Evolutionary conservation across 805 yeast species (phyloP).

Genomic region (Wickerhamomyces sydowiorum): DNA sequence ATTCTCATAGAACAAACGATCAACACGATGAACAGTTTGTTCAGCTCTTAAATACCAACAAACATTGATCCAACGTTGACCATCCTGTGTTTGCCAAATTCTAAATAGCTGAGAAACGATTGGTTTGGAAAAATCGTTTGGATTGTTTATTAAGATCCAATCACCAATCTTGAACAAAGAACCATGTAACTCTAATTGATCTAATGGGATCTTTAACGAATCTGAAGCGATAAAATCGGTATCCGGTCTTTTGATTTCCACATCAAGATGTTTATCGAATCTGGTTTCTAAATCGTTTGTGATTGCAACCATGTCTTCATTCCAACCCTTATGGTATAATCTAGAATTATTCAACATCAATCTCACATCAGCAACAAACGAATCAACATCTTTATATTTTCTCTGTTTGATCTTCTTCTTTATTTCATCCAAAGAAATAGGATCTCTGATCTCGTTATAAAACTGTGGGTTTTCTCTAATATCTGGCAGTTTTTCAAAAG

Average conservation of each 20-base stretch:
- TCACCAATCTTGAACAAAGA: constrained; percentile 82
- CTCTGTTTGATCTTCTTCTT: constrained; percentile 81
- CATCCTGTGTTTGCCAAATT: constrained; percentile 83
- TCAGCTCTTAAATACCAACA: constrained; percentile 99
- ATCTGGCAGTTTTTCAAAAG: constrained; percentile 83
- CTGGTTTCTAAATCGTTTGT: constrained; percentile 43
- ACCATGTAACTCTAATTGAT: constrained; percentile 65
- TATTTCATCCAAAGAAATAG: constrained; percentile 67
- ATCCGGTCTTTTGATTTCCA: constrained; percentile 79
- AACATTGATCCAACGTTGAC: constrained; percentile 82
- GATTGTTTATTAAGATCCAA: constrained; percentile 86
- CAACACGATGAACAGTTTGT: constrained; percentile 92
- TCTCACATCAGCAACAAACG: constrained; percentile 71
- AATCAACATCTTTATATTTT: constrained; percentile 69
- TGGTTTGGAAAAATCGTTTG: constrained; percentile 84
- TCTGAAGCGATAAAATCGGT: constrained; percentile 58
- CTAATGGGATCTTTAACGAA: constrained; percentile 68
- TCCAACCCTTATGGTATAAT: constrained; percentile 7
- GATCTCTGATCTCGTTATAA: constrained; percentile 47
- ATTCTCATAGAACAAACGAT: constrained; percentile 83
- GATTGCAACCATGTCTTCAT: background rate
- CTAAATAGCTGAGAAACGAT: constrained; percentile 92
- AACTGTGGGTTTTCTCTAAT: constrained; percentile 35
- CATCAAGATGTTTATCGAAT: constrained; percentile 51
- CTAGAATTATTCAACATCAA: constrained; percentile 72